These are phyloP conservation scores for Colletotrichum truncatum DNA, from an alignment of 2,329 filamentous ascomycete species.

Conservation along the genomic window DNA sequence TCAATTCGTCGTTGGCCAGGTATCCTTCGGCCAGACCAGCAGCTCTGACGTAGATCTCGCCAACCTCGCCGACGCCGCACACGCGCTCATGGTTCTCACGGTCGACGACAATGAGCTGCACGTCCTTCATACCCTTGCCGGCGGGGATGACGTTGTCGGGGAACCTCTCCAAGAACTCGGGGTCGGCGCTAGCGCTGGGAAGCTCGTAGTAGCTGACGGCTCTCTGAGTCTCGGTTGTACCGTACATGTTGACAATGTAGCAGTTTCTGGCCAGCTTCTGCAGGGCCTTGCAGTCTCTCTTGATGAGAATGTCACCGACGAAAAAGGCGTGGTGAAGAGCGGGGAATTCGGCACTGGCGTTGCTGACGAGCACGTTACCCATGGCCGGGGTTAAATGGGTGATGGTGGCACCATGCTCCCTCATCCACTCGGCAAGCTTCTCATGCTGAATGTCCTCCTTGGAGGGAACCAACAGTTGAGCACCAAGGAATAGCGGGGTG, in stretches of 20 bases:
- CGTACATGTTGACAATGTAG: conserved; percentile 86
- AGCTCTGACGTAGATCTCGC: conserved; percentile 85
- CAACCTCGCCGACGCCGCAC: conserved; percentile 82
- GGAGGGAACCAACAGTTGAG: conserved; percentile 15
- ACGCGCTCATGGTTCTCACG: conserved; percentile 69
- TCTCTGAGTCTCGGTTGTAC: conserved; percentile 74
- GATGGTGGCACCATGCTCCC: conserved; percentile 75
- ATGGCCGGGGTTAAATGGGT: conserved; percentile 95
- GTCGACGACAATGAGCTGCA: conserved; percentile 87
- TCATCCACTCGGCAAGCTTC: conserved; percentile 88
- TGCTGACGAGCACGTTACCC: conserved; percentile 93
- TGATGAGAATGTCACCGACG: conserved; percentile 90
- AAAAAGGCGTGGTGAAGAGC: conserved; percentile 84
- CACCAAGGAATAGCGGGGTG: conserved; percentile 83
- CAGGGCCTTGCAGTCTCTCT: conserved; percentile 80
- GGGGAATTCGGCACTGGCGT: conserved; percentile 80
- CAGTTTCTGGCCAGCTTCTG: conserved; percentile 79
- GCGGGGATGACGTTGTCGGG: conserved; percentile 78
- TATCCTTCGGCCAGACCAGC: conserved; percentile 79
- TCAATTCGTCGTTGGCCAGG: conserved; percentile 47
- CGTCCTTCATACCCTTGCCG: conserved; percentile 86
- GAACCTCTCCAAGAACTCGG: conserved; percentile 55
- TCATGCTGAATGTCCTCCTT: conserved; percentile 87
- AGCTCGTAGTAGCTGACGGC: conserved; percentile 81
- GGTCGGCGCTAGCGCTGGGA: conserved; percentile 70